These are phyloP conservation scores for Colletotrichum tanaceti DNA, from an alignment of 2,329 filamentous ascomycete species.

Conservation along the genomic window DNA sequence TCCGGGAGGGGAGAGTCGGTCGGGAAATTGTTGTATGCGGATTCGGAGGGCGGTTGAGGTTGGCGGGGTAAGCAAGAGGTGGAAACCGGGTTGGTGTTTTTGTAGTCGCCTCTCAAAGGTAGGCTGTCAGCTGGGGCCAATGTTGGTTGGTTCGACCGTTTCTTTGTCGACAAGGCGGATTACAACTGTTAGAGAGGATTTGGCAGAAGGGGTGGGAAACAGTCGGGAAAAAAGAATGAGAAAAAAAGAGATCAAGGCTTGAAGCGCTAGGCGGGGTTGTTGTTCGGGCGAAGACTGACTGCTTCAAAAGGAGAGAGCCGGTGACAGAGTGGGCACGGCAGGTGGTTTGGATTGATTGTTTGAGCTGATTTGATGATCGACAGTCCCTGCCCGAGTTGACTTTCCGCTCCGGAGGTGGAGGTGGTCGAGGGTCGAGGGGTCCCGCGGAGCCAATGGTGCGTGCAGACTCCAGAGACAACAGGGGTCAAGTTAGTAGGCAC, in stretches of 20 bases:
- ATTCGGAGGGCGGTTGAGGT: slow-evolving; percentile 14
- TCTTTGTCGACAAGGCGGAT: slow-evolving; percentile 8
- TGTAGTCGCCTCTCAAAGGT: slow-evolving; percentile 18
- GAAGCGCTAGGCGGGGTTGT: not conserved
- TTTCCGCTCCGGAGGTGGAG: slow-evolving; percentile 23
- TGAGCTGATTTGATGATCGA: slow-evolving; percentile 35
- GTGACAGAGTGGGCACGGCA: slow-evolving; percentile 22
- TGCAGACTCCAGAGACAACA: slow-evolving; percentile 15
- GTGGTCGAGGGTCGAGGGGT: slow-evolving; percentile 18
- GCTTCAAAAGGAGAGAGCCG: slow-evolving; percentile 15
- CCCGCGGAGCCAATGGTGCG: slow-evolving; percentile 30
- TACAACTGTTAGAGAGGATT: not conserved
- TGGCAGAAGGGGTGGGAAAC: not conserved
- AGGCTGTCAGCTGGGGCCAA: not conserved
- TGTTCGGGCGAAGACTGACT: slow-evolving; percentile 10
- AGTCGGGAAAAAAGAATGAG: not conserved
- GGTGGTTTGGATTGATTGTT: slow-evolving; percentile 18
- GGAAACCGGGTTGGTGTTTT: slow-evolving; percentile 18
- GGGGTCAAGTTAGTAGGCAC: slow-evolving; percentile 28
- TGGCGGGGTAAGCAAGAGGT: slow-evolving; percentile 36
- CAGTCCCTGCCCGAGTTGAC: slow-evolving; percentile 29
- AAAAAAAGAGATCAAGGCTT: not conserved
- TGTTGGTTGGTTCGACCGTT: slow-evolving; percentile 7
- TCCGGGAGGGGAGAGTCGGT: slow-evolving; percentile 12
- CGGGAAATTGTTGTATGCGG: slow-evolving; percentile 7